Percentiles rank a stretch among this genome's conserved stretches.
Conservation (phyloP, 148 eudicot species). For the Rhododendron griersonianum region DNA sequence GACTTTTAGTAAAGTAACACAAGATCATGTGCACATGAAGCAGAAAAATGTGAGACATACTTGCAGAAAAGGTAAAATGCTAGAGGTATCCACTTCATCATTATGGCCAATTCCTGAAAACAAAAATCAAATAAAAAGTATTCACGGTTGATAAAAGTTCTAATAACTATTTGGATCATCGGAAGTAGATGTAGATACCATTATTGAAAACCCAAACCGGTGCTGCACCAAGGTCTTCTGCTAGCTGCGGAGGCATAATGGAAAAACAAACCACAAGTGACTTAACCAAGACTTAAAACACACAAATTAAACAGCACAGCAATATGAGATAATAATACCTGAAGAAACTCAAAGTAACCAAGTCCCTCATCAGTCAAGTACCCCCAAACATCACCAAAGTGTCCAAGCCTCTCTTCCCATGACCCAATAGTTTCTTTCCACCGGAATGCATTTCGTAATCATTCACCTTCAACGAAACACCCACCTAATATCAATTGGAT, state of each 20-base stretch:
- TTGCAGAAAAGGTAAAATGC: slow-evolving; percentile 58
- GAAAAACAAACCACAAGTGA: neutral
- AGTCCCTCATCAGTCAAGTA: slow-evolving; percentile 59
- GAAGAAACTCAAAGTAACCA: slow-evolving; percentile 48
- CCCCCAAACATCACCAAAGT: slow-evolving; percentile 37
- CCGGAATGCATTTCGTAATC: slow-evolving; percentile 66
- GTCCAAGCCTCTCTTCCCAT: slow-evolving; percentile 73
- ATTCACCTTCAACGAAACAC: slow-evolving; percentile 77
- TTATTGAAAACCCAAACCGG: slow-evolving; percentile 91
- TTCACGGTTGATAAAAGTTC: neutral
- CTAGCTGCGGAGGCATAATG: slow-evolving; percentile 48
- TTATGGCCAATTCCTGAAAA: slow-evolving; percentile 51
- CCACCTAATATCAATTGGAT: slow-evolving; percentile 51
- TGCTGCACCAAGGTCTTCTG: slow-evolving; percentile 83
- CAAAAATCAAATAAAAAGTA: neutral
- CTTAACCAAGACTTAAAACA: neutral
- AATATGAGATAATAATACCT: slow-evolving; percentile 25
- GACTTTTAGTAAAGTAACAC: neutral
- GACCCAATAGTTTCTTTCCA: slow-evolving; percentile 88
- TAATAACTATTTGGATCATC: neutral
- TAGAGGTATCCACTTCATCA: slow-evolving; percentile 58
- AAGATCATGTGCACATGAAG: neutral
- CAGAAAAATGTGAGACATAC: slow-evolving; percentile 30
- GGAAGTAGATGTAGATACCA: slow-evolving; percentile 34
- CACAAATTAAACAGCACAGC: neutral